These are phyloP conservation scores for Handroanthus guayacan DNA, from an alignment of 257 asterid genomes.

Conservation along the genomic window DNA sequence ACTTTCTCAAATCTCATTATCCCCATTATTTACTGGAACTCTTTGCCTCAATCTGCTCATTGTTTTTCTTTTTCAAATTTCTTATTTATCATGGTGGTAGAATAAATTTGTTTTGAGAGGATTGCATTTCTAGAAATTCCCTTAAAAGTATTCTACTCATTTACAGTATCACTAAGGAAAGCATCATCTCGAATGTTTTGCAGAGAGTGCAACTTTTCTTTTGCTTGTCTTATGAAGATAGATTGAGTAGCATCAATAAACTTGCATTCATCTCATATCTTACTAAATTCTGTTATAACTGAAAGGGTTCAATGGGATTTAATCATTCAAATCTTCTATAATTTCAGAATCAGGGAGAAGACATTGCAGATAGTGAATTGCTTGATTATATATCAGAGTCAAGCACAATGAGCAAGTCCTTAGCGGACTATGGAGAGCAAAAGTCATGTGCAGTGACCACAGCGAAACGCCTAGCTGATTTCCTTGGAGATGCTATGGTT, in stretches of 20 bases:
- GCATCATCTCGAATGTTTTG: conserved; percentile 25
- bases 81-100: conserved; percentile 7
- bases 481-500: conserved; percentile 97
- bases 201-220: conserved; percentile 1
- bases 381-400: conserved; percentile 97
- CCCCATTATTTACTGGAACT: conserved; percentile 25
- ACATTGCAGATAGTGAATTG: conserved; percentile 89
- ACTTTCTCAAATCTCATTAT: conserved; percentile 24
- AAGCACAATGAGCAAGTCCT: conserved; percentile 99
- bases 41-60: conserved; percentile 21
- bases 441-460: conserved; percentile 99
- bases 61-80: not conserved
- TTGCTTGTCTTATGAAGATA: conserved; percentile 9
- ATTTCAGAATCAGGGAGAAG: conserved; percentile 91
- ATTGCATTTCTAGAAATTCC: not conserved
- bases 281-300: conserved; percentile 11
- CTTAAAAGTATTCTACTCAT: conserved; percentile 22
- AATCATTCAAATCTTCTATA: conserved; percentile 34
- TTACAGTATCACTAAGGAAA: conserved; percentile 19
- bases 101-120: conserved; percentile 10
- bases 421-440: conserved; percentile 93
- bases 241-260: conserved; percentile 13
- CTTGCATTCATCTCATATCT: conserved; percentile 8
- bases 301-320: conserved; percentile 24
- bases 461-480: conserved; percentile 96